These are phyloP conservation scores for Zygosaccharomyces pseudobailii DNA, from an alignment of 1,139 yeast species.

Conservation along the genomic window DNA sequence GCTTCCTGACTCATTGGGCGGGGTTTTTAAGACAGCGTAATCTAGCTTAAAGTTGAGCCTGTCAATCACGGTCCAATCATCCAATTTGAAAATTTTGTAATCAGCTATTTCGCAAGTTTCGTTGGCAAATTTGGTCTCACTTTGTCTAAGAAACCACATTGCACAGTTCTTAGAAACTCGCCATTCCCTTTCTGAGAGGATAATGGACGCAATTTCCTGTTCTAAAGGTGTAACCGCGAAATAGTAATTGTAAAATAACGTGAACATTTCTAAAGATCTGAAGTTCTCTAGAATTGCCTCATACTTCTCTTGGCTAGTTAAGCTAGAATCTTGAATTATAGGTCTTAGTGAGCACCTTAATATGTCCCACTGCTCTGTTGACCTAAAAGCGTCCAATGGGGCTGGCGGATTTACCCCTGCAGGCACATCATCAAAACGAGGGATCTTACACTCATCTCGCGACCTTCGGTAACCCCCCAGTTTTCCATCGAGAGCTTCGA, in stretches of 20 bases:
- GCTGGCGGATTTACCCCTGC: constrained; percentile 34
- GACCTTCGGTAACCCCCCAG: constrained; percentile 29
- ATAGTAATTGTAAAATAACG: constrained; percentile 58
- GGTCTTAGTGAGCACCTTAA: constrained; percentile 22
- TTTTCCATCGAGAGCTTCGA: constrained; percentile 22
- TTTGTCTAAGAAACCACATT: constrained; percentile 40
- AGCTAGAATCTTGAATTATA: constrained; percentile 5
- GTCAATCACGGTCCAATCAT: constrained; percentile 39
- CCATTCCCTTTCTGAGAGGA: constrained; percentile 38
- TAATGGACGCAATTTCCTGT: constrained; percentile 35
- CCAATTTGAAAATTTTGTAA: constrained; percentile 40
- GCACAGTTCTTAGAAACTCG: constrained; percentile 31
- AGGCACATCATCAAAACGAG: constrained; percentile 28
- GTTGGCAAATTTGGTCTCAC: constrained; percentile 35
- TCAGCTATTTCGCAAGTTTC: constrained; percentile 40
- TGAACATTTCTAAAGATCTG: constrained; percentile 34
- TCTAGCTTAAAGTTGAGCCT: constrained; percentile 34
- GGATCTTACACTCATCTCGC: constrained; percentile 26
- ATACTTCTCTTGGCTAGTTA: constrained; percentile 11
- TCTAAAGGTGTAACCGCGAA: constrained; percentile 56
- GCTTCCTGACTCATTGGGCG: constrained; percentile 2
- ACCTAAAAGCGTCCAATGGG: constrained; percentile 34
- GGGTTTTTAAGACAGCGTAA: constrained; percentile 18
- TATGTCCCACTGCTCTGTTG: constrained; percentile 34
- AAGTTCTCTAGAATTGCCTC: constrained; percentile 25